Conservation (phyloP, 345 rosid genomes). For the Syzygium aqueum region DNA sequence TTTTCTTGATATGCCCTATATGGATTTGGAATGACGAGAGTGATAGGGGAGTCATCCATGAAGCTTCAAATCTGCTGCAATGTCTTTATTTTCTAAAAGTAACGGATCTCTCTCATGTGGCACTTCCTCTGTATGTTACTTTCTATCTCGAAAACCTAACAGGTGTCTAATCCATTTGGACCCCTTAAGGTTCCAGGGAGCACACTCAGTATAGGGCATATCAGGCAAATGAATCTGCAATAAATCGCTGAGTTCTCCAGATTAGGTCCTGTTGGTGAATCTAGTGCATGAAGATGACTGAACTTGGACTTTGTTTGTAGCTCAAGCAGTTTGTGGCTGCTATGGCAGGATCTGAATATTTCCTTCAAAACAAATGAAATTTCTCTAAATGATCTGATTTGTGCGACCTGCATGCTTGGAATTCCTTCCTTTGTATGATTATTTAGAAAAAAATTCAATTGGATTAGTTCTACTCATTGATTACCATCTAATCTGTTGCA, state of each 20-base stretch:
- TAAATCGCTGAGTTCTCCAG: not conserved
- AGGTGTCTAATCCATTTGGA: not conserved
- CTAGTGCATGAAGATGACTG: not conserved
- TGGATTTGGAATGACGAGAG: not conserved
- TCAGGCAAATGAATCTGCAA: not conserved
- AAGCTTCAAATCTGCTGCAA: not conserved
- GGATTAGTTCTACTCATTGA: not conserved
- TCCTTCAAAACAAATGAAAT: not conserved
- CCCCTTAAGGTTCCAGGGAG: not conserved
- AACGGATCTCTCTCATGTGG: not conserved
- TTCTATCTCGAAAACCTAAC: not conserved
- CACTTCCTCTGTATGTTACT: not conserved
- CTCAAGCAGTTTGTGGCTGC: not conserved
- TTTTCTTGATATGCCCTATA: not conserved
- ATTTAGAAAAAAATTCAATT: not conserved
- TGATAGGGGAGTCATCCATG: not conserved
- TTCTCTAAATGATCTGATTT: not conserved
- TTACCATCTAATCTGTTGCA: slow-evolving; percentile 10
- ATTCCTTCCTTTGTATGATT: not conserved
- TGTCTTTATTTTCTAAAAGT: not conserved
- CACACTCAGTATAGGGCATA: not conserved
- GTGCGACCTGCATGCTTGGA: not conserved
- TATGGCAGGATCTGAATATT: not conserved
- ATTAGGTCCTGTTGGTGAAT: not conserved
- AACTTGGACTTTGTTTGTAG: not conserved